Percentiles rank a stretch among this genome's conserved stretches.
These are phyloP conservation scores for Pestalotiopsis sp. DNA, from an alignment of 2,329 filamentous ascomycete species.

Conservation along the genomic window DNA sequence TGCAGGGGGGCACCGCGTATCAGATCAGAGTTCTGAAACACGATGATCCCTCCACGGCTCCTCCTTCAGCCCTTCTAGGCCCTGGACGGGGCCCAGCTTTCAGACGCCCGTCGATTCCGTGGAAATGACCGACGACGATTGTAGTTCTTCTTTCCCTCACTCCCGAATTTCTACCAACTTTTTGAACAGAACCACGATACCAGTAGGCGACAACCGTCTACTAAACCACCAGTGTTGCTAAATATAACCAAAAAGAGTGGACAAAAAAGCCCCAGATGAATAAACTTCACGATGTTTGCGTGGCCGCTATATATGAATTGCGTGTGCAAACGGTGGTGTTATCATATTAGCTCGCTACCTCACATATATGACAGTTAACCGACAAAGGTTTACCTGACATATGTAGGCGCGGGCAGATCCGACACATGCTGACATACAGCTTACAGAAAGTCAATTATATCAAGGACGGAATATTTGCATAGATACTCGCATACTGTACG, in stretches of 20 bases:
- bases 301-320: no score
- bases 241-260: not conserved
- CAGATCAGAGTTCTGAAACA: slow-evolving; percentile 12
- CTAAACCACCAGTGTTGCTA: not conserved
- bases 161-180: no score
- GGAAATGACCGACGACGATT: not conserved
- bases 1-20: not conserved
- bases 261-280: not conserved
- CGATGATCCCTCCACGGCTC: not conserved
- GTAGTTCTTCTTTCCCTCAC: not conserved
- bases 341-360: no score
- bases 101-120: slow-evolving; percentile 7
- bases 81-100: not conserved
- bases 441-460: not conserved
- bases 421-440: not conserved
- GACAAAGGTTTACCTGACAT: not conserved
- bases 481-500: no score
- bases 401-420: not conserved
- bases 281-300: not conserved
- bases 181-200: no score
- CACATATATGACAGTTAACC: not conserved
- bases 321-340: no score
- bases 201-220: no score
- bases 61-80: slow-evolving; percentile 9
- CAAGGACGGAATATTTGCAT: not conserved